Conservation (phyloP, 1,139 yeast genomes). For the Geotrichum europaeum region DNA sequence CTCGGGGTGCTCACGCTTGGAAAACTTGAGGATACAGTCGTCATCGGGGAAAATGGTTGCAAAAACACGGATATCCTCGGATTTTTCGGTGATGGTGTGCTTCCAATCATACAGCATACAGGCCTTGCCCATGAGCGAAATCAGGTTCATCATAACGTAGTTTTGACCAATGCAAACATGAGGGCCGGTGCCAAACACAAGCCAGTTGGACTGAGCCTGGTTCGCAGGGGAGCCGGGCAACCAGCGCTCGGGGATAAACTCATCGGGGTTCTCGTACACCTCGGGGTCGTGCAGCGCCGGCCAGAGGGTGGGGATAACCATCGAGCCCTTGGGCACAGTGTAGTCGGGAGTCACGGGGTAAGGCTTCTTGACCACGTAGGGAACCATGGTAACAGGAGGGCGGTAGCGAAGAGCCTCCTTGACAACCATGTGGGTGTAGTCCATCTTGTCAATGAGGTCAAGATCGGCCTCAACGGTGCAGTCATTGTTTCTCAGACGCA, state of each 20-base stretch:
- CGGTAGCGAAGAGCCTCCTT: conserved; percentile 89
- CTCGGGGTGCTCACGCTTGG: conserved; percentile 29
- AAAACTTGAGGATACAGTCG: conserved; percentile 76
- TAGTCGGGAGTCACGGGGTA: conserved; percentile 80
- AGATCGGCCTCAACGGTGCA: conserved; percentile 54
- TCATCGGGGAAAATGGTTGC: conserved; percentile 98
- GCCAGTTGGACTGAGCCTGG: conserved; percentile 77
- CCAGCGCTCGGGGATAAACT: conserved; percentile 96
- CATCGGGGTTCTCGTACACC: conserved; percentile 89
- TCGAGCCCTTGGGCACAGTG: conserved; percentile 93
- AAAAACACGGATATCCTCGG: conserved; percentile 90
- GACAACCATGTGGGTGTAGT: conserved; percentile 81
- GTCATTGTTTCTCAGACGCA: conserved; percentile 73
- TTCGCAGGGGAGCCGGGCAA: conserved; percentile 53
- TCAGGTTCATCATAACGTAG: conserved; percentile 83
- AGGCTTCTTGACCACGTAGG: conserved; percentile 79
- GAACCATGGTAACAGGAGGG: conserved; percentile 98
- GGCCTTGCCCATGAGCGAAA: conserved; percentile 86
- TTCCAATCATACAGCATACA: conserved; percentile 70
- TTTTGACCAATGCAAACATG: conserved; percentile 94
- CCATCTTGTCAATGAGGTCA: conserved; percentile 78
- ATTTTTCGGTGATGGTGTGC: conserved; percentile 73
- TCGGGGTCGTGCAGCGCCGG: conserved; percentile 97
- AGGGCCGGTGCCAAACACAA: conserved; percentile 95
- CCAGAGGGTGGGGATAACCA: conserved; percentile 91